These are phyloP conservation scores for Phlebiopsis gigantea DNA, from an alignment of 768 basidiomycete species.

Conservation along the genomic window DNA sequence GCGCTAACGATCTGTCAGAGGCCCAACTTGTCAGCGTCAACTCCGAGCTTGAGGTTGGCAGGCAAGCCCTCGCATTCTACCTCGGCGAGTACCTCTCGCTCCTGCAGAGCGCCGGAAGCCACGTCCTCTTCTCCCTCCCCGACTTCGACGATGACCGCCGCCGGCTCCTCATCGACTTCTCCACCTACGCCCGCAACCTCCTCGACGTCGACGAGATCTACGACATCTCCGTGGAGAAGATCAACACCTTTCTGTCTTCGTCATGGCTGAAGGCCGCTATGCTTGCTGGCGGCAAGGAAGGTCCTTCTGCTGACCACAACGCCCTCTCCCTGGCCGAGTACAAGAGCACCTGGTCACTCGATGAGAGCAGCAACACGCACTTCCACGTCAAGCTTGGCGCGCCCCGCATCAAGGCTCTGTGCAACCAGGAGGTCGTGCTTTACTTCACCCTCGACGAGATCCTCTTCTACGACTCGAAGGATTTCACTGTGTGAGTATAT, in stretches of 20 bases:
- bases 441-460: conserved; percentile 22
- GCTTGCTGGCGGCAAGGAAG: conserved; percentile 13
- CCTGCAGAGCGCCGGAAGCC: conserved; percentile 23
- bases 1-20: conserved; percentile 6
- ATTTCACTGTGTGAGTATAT: conserved; percentile 15
- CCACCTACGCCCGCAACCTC: conserved; percentile 16
- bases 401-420: conserved; percentile 22
- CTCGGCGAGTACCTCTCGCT: conserved; percentile 22
- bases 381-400: conserved; percentile 25
- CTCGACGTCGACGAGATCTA: conserved; percentile 15
- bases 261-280: conserved; percentile 23
- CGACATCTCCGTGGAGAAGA: conserved; percentile 20
- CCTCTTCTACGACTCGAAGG: conserved; percentile 16
- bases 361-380: conserved; percentile 11
- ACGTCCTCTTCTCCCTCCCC: conserved; percentile 27
- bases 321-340: conserved; percentile 22
- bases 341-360: conserved; percentile 16
- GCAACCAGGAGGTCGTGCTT: conserved; percentile 24
- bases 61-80: conserved; percentile 14
- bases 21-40: conserved; percentile 7
- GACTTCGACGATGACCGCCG: conserved; percentile 25
- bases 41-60: conserved; percentile 12
- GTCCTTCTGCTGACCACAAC: conserved; percentile 10
- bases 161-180: conserved; percentile 21
- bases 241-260: conserved; percentile 22